A percentile compares a stretch with the other conserved stretches of the same genome.
Conservation (phyloP, 345 rosid genomes). For the Hibiscus trionum region DNA sequence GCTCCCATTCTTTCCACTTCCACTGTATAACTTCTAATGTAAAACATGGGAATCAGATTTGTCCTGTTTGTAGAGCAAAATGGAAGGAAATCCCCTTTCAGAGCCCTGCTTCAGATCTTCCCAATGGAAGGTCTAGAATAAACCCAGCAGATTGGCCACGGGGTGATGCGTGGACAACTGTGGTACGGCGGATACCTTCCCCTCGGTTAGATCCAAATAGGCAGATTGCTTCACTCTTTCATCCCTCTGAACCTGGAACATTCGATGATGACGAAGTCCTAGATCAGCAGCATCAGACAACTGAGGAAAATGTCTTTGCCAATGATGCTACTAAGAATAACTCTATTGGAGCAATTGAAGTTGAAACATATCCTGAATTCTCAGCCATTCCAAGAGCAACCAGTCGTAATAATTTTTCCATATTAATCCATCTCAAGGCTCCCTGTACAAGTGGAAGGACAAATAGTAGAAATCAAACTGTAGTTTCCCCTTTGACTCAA, state of each 20-base stretch:
- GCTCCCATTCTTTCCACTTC: conserved; percentile 96
- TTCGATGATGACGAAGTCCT: conserved; percentile 80
- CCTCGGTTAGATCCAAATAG: conserved; percentile 39
- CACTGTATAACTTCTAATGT: conserved; percentile 92
- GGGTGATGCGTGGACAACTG: conserved; percentile 57
- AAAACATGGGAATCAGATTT: conserved; percentile 80
- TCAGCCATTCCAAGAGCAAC: conserved; percentile 44
- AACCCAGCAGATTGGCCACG: conserved; percentile 43
- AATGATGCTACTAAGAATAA: conserved; percentile 20
- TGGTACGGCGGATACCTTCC: conserved; percentile 40
- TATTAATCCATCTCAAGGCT: conserved; percentile 85
- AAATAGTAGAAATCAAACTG: conserved; percentile 16
- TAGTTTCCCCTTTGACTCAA: conserved; percentile 14
- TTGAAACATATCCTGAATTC: conserved; percentile 63
- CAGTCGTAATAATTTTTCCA: conserved; percentile 52
- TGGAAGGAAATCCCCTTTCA: conserved; percentile 90
- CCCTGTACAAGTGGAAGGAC: conserved; percentile 33
- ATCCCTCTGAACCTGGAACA: conserved; percentile 51
- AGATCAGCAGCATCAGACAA: conserved; percentile 30
- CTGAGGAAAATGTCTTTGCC: conserved; percentile 16
- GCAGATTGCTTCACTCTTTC: conserved; percentile 41
- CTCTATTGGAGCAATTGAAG: conserved; percentile 37
- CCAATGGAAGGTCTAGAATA: conserved; percentile 36
- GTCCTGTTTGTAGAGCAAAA: conserved; percentile 35
- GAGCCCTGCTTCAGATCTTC: conserved; percentile 36